Evolutionary conservation across 345 rosid species (phyloP), one percentile per base, ranked within the genome.

Genomic region (Cardamine resedifolia): DNA sequence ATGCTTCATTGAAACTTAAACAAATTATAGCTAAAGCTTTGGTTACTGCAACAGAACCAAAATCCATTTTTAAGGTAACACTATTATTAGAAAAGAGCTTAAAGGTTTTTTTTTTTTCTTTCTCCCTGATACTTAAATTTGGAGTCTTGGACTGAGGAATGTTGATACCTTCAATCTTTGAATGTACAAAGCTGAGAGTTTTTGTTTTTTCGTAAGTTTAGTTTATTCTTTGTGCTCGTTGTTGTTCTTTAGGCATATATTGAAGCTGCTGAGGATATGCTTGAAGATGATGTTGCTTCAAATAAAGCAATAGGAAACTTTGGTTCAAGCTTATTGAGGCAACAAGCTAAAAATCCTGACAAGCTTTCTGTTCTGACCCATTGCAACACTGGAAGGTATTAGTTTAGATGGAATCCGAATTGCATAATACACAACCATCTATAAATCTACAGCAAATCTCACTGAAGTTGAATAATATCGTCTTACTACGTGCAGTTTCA

Each of bases 361-460:
- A 81, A 69, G 77, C 79, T 91, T 41, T 87, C 87, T 39, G 80
- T 95, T 74, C 73, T 95, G 70, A 95, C 99, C 49, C 99, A 91
- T 83, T 95, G 99, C 88, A 95, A 95, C 73, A 95, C 99, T 33
- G 97, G 97, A 75, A 94, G 97, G 97, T 92, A 62, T 52, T 23
- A 0, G 5, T 69, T 58, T 24, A 34, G 15, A 27, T 50, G 3
- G 30, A 60, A 23, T 47, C 48, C 57, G 11, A 14, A 33, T 3
- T 51, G 67, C 8, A 16, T 62, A 9, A 45, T 20, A 20, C 45
- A 31, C 4, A 47, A 1, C 3, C 16, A 30, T 64, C 3, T 44
- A 16, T 23, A 3, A 4, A 64, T 48, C 19, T 31, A 23, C 1
- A 1, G 24, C 24, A 23, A 23, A 23, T 23, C 24, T 23, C 24